Evolutionary conservation across 2,329 filamentous ascomycete genomes (phyloP), one percentile per base, ranked within the genome.

Genomic region (Leptographium lundbergii): DNA sequence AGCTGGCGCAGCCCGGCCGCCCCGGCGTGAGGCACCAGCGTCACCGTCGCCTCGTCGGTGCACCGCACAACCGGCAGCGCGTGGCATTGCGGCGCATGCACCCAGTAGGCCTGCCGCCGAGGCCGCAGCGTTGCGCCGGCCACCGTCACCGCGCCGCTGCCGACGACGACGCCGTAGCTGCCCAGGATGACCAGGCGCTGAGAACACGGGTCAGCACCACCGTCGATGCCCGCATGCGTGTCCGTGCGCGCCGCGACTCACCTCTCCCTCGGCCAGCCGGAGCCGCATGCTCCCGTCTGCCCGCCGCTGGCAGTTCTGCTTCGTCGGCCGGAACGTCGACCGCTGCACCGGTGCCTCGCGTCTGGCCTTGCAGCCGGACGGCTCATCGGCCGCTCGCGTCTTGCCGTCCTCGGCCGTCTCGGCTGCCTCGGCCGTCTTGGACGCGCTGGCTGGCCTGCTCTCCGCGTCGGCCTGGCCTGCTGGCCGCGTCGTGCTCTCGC

Each of bases 1-100:
- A 92, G 69, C 0, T 75, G 72, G 19, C 76, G 74, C 13, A 90
- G 63, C 0, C 73, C 73, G 17, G 69, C 69, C 2, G 77, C 72
- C 10, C 72, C 74, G 0, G 79, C 76, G 56, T 81, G 77, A 5
- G 84, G 68, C 39, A 78, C 72, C 27, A 90, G 69, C 60, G 87
- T 79, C 0, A 88, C 68, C 1, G 67, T 69, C 0, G 76, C 75
- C 11, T 76, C 69, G 53, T 81, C 75, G 0, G 72, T 66, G 51
- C 78, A 82, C 54, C 81, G 73, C 39, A 92, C 75, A 0, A 86
- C 81, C 1, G 86, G 87, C 1, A 92, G 70, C 1, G 88, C 83
- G 66, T 89, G 82, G 45, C 85, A 88, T 50, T 80, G 78, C 1
- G 87, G 81, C 19, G 87, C 85, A 68, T 81, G 82, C 19, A 89